These are phyloP conservation scores for Trichoderma cornu-damae DNA, from an alignment of 2,329 filamentous ascomycete species.

Conservation along the genomic window DNA sequence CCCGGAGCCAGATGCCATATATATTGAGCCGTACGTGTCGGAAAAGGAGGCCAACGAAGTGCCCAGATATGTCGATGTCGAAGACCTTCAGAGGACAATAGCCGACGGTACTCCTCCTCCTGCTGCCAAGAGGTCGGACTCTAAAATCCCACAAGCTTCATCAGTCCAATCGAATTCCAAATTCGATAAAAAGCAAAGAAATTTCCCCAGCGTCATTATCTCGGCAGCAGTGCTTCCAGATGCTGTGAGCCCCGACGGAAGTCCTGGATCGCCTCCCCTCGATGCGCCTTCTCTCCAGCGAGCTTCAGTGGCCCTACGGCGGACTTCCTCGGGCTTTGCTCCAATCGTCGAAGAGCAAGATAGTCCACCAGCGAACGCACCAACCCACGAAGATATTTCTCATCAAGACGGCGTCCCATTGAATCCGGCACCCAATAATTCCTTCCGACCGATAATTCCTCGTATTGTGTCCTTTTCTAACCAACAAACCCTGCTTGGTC, in stretches of 20 bases:
- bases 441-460: constrained; percentile 33
- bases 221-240: neutral
- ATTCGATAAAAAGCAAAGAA: constrained; percentile 1
- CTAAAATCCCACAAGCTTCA: constrained; percentile 27
- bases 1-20: constrained; percentile 60
- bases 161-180: constrained; percentile 18
- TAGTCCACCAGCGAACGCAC: constrained; percentile 16
- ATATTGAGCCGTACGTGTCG: constrained; percentile 37
- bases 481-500: constrained; percentile 52
- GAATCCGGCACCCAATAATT: constrained; percentile 22
- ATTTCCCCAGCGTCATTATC: neutral
- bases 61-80: constrained; percentile 57
- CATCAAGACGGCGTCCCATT: constrained; percentile 18
- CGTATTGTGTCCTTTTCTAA: constrained; percentile 48
- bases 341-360: constrained; percentile 43
- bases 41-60: constrained; percentile 39
- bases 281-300: constrained; percentile 22
- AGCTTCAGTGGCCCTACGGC: constrained; percentile 24
- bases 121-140: constrained; percentile 28
- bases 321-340: constrained; percentile 31
- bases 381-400: constrained; percentile 23
- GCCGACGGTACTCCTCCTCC: constrained; percentile 42
- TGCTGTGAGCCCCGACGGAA: constrained; percentile 20
- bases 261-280: constrained; percentile 23
- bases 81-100: constrained; percentile 61